These are phyloP conservation scores for Diplodia scrobiculata DNA, from an alignment of 2,329 filamentous ascomycete genomes.

Conservation along the genomic window DNA sequence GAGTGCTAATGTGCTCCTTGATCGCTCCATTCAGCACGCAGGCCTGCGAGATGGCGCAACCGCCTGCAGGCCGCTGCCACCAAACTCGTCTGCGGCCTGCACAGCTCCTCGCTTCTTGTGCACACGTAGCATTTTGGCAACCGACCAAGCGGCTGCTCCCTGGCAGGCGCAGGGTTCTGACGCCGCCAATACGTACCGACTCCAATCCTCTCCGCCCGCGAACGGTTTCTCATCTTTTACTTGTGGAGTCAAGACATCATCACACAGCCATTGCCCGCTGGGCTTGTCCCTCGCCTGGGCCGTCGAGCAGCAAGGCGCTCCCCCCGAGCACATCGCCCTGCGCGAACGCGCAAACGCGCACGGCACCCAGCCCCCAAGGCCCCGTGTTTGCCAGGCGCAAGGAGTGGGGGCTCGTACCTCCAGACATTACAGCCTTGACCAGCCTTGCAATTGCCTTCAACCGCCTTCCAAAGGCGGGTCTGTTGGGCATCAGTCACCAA, in stretches of 20 bases:
- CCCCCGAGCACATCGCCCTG: neutral
- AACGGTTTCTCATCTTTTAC: neutral
- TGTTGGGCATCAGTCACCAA: constrained; percentile 18
- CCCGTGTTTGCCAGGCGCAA: neutral
- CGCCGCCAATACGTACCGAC: constrained; percentile 5
- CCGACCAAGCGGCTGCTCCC: neutral
- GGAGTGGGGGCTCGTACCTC: neutral
- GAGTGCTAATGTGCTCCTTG: neutral
- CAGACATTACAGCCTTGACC: constrained; percentile 2
- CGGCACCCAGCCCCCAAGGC: neutral
- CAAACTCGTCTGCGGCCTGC: too few species aligned
- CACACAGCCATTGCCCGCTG: neutral
- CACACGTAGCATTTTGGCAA: constrained; percentile 6
- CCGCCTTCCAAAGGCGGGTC: neutral
- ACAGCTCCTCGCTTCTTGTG: neutral
- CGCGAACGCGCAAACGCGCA: neutral
- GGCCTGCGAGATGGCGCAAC: constrained; percentile 23
- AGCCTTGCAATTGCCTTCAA: constrained; percentile 6
- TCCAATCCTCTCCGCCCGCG: neutral
- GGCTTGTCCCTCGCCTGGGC: neutral
- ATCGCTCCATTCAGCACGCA: constrained; percentile 20
- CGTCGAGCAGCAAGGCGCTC: neutral
- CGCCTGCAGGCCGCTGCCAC: neutral
- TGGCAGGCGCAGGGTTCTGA: neutral
- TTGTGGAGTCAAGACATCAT: constrained; percentile 22